Conservation (phyloP, 176 grass and related monocot species). For the Oryza australiensis region DNA sequence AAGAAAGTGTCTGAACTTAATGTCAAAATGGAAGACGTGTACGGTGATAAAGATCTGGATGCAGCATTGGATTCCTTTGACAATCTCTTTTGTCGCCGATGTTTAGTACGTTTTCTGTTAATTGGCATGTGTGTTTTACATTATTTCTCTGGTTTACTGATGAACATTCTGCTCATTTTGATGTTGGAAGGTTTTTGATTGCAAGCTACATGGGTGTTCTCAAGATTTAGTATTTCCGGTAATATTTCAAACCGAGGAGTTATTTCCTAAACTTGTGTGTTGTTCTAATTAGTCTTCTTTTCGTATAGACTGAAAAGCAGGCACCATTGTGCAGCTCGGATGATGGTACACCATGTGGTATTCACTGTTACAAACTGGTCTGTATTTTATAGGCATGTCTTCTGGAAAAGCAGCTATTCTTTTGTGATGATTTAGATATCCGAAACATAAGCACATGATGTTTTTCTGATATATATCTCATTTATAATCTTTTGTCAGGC, state of each 20-base stretch:
- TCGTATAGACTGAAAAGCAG: slow-evolving; percentile 85
- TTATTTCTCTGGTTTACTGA: slow-evolving; percentile 32
- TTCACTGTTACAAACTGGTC: slow-evolving; percentile 84
- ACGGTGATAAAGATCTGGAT: slow-evolving; percentile 90
- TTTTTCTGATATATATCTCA: slow-evolving; percentile 24
- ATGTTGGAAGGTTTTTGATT: slow-evolving; percentile 82
- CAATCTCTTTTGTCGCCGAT: slow-evolving; percentile 95
- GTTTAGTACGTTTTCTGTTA: slow-evolving; percentile 61
- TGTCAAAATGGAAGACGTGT: slow-evolving; percentile 65
- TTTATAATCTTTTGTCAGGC: slow-evolving; percentile 37
- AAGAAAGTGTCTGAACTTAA: slow-evolving; percentile 50
- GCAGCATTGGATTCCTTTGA: slow-evolving; percentile 98
- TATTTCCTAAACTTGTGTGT: slow-evolving; percentile 33
- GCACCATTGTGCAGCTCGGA: slow-evolving; percentile 54
- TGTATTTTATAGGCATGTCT: slow-evolving; percentile 28
- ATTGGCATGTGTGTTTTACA: slow-evolving; percentile 7
- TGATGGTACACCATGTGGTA: slow-evolving; percentile 78
- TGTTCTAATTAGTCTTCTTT: slow-evolving; percentile 32
- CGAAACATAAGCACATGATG: slow-evolving; percentile 9
- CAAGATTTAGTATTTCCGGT: slow-evolving; percentile 98
- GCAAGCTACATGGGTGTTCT: slow-evolving; percentile 92
- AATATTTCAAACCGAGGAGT: slow-evolving; percentile 45
- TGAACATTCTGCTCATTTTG: slow-evolving; percentile 35
- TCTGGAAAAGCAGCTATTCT: slow-evolving; percentile 2
- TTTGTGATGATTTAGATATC: slow-evolving; percentile 16